These are phyloP conservation scores for Symbiodinium natans DNA, from an alignment of 73 alveolate genomes.

Conservation along the genomic window DNA sequence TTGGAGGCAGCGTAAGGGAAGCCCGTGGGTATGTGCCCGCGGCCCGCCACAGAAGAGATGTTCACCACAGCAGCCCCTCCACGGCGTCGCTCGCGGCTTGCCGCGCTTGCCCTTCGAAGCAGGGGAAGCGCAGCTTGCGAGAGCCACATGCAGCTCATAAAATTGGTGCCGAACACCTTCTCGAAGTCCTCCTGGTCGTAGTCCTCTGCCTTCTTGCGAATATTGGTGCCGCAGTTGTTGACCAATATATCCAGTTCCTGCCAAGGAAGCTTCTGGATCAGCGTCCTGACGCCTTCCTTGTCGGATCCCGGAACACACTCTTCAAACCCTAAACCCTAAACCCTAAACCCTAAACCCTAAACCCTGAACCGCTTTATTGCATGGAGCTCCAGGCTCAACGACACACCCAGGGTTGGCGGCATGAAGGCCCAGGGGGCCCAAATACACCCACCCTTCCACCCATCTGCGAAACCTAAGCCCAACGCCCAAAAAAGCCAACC, in stretches of 20 bases:
- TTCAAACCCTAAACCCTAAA: too few relatives aligned
- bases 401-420: too few relatives aligned
- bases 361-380: too few relatives aligned
- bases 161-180: not conserved
- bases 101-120: not conserved
- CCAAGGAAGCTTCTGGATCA: not conserved
- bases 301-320: too few relatives aligned
- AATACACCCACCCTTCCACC: too few relatives aligned
- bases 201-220: conserved; percentile 9
- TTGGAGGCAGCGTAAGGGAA: not conserved
- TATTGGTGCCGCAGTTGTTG: not conserved
- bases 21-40: not conserved
- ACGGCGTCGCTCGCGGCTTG: too few relatives aligned
- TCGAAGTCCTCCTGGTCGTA: not conserved
- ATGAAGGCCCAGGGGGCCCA: too few relatives aligned
- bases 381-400: too few relatives aligned
- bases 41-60: not conserved
- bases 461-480: too few relatives aligned
- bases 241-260: not conserved
- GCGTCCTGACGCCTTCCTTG: not conserved
- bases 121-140: not conserved
- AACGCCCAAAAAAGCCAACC: too few relatives aligned
- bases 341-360: too few relatives aligned
- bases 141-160: not conserved
- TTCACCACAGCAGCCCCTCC: too few relatives aligned